Conservation (phyloP, 768 basidiomycete species). For the Auricularia sp. region DNA sequence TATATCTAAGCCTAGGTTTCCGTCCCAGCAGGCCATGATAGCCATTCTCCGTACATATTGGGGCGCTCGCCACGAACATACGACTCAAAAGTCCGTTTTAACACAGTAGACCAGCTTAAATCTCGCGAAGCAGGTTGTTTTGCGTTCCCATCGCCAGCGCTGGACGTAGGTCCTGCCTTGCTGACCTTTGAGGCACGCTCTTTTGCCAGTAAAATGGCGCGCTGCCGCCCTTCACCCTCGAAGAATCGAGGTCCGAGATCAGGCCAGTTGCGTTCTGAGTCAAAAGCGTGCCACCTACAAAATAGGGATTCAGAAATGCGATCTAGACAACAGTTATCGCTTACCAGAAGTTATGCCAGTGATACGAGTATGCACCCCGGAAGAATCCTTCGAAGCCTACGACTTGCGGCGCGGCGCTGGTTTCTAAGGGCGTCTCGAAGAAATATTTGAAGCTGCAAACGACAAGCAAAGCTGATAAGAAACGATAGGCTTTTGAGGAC, state of each 20-base stretch:
- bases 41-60: constrained; percentile 36
- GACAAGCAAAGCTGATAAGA: no score
- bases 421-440: constrained; percentile 19
- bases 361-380: constrained; percentile 35
- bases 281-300: constrained; percentile 23
- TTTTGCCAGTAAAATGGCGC: background rate
- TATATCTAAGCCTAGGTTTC: background rate
- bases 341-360: constrained; percentile 11
- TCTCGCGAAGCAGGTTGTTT: constrained; percentile 12
- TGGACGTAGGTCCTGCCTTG: background rate
- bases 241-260: constrained; percentile 33
- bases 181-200: constrained; percentile 7
- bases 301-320: background rate
- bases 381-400: constrained; percentile 39
- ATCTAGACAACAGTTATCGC: background rate
- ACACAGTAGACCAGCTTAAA: constrained; percentile 30
- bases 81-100: constrained; percentile 39
- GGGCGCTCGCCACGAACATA: constrained; percentile 33
- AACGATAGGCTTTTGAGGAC: background rate
- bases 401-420: constrained; percentile 26
- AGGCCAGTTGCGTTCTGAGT: constrained; percentile 34
- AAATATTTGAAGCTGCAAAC: constrained; percentile 11
- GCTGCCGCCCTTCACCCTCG: constrained; percentile 11
- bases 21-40: constrained; percentile 17
- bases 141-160: background rate